phyloP scores from a whole-genome alignment of 352 stramenopile genomes.

The Phytophthora gonapodyides region DNA sequence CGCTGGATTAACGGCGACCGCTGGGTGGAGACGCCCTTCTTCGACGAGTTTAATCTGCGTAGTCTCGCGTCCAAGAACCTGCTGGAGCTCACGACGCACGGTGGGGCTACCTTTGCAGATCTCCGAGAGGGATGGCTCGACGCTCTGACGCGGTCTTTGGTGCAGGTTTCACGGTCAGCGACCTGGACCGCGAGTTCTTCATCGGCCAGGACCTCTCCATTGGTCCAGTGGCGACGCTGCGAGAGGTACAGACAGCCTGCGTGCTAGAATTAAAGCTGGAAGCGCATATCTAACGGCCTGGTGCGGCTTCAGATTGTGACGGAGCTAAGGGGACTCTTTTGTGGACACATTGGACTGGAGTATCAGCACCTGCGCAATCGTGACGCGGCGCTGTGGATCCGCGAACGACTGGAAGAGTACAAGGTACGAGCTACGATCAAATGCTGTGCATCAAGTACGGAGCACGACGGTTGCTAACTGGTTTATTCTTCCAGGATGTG shows the following conservation, averaged over 20 bases:
- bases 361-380: constrained; percentile 98
- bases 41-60: constrained; percentile 88
- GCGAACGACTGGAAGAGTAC: constrained; percentile 63
- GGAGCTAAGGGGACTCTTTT: constrained; percentile 96
- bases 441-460: neutral
- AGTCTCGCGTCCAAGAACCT: constrained; percentile 82
- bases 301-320: constrained; percentile 90
- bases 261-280: neutral
- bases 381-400: constrained; percentile 87
- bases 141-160: constrained; percentile 7
- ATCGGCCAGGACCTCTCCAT: constrained; percentile 89
- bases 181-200: constrained; percentile 93
- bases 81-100: constrained; percentile 83
- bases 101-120: constrained; percentile 29
- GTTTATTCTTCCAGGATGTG: constrained; percentile 33
- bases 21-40: constrained; percentile 86
- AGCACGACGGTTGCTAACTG: neutral
- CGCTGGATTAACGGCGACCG: constrained; percentile 86
- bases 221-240: constrained; percentile 76
- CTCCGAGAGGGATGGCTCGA: neutral
- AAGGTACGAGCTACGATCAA: constrained; percentile 39
- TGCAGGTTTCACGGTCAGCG: constrained; percentile 87
- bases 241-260: constrained; percentile 40
- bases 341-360: constrained; percentile 96
- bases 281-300: constrained; percentile 55